A percentile compares a stretch with the other conserved stretches of the same genome.
These are phyloP conservation scores for Lactarius trivialis DNA, from an alignment of 768 basidiomycete species.

Conservation along the genomic window DNA sequence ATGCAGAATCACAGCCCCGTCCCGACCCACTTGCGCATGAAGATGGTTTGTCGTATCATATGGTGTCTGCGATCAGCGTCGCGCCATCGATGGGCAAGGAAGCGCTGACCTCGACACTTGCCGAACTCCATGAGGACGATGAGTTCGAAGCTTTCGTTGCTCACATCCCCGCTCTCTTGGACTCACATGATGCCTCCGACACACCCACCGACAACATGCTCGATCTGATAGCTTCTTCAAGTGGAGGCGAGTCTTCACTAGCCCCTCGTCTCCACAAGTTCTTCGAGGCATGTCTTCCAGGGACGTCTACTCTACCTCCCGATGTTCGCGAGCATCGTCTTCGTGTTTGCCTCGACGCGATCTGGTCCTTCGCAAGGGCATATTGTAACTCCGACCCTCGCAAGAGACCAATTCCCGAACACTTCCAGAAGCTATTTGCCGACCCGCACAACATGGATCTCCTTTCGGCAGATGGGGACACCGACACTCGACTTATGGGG, in stretches of 20 bases:
- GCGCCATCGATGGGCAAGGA: background rate
- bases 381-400: background rate
- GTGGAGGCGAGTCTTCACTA: background rate
- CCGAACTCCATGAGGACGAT: background rate
- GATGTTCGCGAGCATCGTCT: background rate
- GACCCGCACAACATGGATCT: background rate
- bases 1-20: background rate
- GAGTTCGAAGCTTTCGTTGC: constrained; percentile 3
- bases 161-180: background rate
- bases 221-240: background rate
- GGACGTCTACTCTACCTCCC: background rate
- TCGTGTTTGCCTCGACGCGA: background rate
- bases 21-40: background rate
- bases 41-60: background rate
- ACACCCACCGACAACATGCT: background rate
- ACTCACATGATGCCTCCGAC: background rate
- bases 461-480: background rate
- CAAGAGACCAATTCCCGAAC: background rate
- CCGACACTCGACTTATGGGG: background rate
- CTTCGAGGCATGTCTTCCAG: background rate
- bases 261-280: background rate
- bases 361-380: background rate
- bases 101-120: background rate
- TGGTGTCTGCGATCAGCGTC: background rate
- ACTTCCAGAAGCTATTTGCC: background rate